A percentile compares a stretch with the other conserved stretches of the same genome.
Conservation (phyloP, 495 filamentous ascomycete genomes). For the Pyronema domesticum region DNA sequence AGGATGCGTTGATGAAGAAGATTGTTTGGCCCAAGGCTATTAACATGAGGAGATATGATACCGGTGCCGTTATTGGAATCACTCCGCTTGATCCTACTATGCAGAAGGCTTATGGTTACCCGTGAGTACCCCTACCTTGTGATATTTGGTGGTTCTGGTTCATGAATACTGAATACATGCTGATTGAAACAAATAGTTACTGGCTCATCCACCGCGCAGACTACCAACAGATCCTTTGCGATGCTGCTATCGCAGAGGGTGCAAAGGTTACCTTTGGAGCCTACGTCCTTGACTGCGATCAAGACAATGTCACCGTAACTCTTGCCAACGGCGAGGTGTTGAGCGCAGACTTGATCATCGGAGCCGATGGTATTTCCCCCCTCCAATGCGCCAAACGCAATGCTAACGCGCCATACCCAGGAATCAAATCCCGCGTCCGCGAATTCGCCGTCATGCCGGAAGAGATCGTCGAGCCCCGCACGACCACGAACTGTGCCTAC, state of each 20-base stretch:
- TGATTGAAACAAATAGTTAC: not conserved
- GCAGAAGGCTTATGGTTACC: not conserved
- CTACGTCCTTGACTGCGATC: not conserved
- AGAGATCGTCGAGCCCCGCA: not conserved
- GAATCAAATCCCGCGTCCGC: not conserved
- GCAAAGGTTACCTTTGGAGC: not conserved
- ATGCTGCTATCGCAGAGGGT: not conserved
- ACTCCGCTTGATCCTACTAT: not conserved
- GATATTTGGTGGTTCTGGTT: too few relatives aligned
- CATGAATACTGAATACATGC: not conserved
- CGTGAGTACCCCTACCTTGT: not conserved
- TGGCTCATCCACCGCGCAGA: not conserved
- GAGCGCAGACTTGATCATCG: conserved; percentile 5
- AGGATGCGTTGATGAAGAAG: conserved; percentile 5
- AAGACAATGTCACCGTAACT: conserved; percentile 3
- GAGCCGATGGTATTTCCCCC: conserved; percentile 7
- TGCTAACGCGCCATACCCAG: not conserved
- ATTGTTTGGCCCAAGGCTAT: conserved; percentile 6
- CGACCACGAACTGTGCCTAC: conserved; percentile 6
- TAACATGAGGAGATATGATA: conserved; percentile 3
- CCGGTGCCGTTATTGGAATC: conserved; percentile 2
- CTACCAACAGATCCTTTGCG: not conserved
- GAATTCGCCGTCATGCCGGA: not conserved
- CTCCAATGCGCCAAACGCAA: not conserved
- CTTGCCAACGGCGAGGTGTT: not conserved